Evolutionary conservation across 2,329 filamentous ascomycete genomes (phyloP), one percentile per base, ranked within the genome.

Genomic region (Fusarium mundagurra): DNA sequence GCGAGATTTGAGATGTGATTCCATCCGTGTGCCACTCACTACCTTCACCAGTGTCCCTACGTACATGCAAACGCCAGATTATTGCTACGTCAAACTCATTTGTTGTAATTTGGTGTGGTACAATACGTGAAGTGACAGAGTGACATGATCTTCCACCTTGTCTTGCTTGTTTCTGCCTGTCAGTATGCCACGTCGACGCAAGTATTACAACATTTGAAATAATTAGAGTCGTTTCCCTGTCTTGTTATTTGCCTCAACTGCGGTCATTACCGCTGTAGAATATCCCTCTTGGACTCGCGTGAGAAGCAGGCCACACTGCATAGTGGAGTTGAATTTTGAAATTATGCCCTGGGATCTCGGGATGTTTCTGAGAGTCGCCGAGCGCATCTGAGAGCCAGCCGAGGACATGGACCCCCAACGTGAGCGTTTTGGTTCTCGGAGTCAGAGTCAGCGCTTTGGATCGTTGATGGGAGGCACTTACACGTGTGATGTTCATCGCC

Each of bases 281-380:
- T 57, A 64, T 61, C 63, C 58, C 57, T 72, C 69, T 66, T 47
- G n/a, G 63, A 51, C 71, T 78, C 73, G 76, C 63, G 66, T 76
- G 75, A 77, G 69, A 64, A 77, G 67, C 68, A 76, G 67, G 47
- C 74, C 71, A 73, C 61, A 47, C 64, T 73, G 45, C 70, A 66
- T 60, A 44, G 65, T 69, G 61, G 68, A 71, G 61, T 66, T 69
- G 36, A 29, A 29, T 41, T 36, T 48, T 64, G 60, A 70, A 47
- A 61, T 70, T 61, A 61, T 61, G 41, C 47, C 57, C 48, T 63
- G 54, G 59, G 48, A 41, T 71, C 27, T 74, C 71, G 71, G 67
- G 45, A 58, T 57, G 59, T 64, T 69, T 60, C 33, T 48, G 50
- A 74, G 67, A 72, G 50, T 75, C 72, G 64, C 72, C 72, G 72